Percentiles rank a stretch among this genome's conserved stretches.
phyloP scores from a whole-genome alignment of 2,329 filamentous ascomycete species.

The Thelonectria olida region DNA sequence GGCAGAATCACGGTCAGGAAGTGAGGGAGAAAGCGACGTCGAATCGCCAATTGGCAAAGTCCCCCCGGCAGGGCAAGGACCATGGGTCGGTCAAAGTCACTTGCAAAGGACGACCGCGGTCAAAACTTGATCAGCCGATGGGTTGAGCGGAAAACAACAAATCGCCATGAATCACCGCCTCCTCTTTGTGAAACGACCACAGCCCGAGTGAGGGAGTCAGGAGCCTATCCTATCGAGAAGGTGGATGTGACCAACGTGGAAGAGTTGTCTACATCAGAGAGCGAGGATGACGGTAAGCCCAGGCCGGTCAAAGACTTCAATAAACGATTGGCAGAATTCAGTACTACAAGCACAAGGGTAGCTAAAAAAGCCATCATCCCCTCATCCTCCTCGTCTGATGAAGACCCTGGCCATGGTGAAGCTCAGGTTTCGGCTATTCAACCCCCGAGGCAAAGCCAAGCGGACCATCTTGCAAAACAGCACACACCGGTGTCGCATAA shows the following conservation, averaged over 20 bases:
- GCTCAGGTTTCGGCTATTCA: slow-evolving; percentile 29
- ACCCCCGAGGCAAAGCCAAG: slow-evolving; percentile 18
- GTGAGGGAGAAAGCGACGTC: slow-evolving; percentile 19
- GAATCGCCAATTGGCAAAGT: slow-evolving; percentile 15
- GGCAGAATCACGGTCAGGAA: background rate
- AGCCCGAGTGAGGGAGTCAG: background rate
- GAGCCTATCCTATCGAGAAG: background rate
- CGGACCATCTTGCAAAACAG: background rate
- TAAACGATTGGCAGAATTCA: slow-evolving; percentile 43
- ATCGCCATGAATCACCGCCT: background rate
- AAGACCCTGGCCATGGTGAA: slow-evolving; percentile 12
- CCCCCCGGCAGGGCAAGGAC: slow-evolving; percentile 28
- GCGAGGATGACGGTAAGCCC: slow-evolving; percentile 34
- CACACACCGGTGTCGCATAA: slow-evolving; percentile 10
- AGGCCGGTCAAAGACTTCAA: slow-evolving; percentile 48
- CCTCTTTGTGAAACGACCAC: background rate
- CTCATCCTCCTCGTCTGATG: background rate
- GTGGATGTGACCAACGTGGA: background rate
- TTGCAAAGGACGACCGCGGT: slow-evolving; percentile 31
- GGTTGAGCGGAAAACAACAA: slow-evolving; percentile 37
- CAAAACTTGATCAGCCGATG: slow-evolving; percentile 56
- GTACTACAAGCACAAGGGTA: slow-evolving; percentile 1
- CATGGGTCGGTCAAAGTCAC: slow-evolving; percentile 32
- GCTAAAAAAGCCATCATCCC: background rate
- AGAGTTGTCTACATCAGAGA: slow-evolving; percentile 18